These are phyloP conservation scores for Spathaspora arborariae DNA, from an alignment of 805 yeast genomes.

Conservation along the genomic window DNA sequence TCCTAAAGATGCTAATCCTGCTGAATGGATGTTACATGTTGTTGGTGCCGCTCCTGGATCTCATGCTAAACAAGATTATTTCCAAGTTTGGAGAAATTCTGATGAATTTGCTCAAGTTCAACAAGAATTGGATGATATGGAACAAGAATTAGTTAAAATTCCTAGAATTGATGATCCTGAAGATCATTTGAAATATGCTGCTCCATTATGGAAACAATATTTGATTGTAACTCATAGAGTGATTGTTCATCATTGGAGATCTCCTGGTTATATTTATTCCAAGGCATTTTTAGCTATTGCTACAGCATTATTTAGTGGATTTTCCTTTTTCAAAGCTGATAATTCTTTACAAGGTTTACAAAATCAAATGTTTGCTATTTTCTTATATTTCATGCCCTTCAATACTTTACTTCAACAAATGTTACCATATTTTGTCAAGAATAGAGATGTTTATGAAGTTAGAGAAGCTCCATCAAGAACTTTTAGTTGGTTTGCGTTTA, in stretches of 20 bases:
- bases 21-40: constrained; percentile 86
- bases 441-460: constrained; percentile 45
- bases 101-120: constrained; percentile 56
- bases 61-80: constrained; percentile 66
- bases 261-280: constrained; percentile 41
- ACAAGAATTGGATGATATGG: constrained; percentile 62
- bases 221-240: constrained; percentile 28
- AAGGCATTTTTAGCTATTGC: constrained; percentile 40
- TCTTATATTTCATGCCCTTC: constrained; percentile 41
- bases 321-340: constrained; percentile 60
- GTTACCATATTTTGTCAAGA: constrained; percentile 40
- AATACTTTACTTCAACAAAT: constrained; percentile 38
- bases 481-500: constrained; percentile 34
- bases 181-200: constrained; percentile 12
- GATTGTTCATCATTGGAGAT: constrained; percentile 28
- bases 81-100: constrained; percentile 75
- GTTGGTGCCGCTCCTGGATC: constrained; percentile 84
- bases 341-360: constrained; percentile 58
- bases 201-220: constrained; percentile 20
- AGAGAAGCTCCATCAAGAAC: constrained; percentile 29
- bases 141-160: constrained; percentile 38
- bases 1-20: constrained; percentile 36
- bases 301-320: constrained; percentile 63
- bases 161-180: constrained; percentile 18
- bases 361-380: constrained; percentile 57